Evolutionary conservation across 2,329 filamentous ascomycete species (phyloP).

Genomic region (Alternaria ventricosa): DNA sequence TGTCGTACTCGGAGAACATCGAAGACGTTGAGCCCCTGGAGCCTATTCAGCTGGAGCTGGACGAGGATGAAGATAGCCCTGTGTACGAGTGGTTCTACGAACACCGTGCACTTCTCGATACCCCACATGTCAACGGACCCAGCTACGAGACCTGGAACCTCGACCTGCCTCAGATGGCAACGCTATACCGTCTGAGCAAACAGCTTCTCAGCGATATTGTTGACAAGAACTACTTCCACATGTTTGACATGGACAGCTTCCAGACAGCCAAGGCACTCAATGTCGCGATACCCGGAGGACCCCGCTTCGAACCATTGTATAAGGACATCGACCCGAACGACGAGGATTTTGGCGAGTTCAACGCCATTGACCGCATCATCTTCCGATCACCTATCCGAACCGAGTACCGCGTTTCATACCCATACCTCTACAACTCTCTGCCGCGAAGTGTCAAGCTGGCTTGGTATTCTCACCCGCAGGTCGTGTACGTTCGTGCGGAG

Average conservation of each 20-base stretch:
- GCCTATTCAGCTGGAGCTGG: conserved; percentile 97
- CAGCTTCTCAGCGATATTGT: conserved; percentile 90
- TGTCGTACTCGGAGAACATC: conserved; percentile 98
- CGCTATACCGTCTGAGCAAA: conserved; percentile 87
- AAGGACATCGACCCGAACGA: conserved; percentile 99
- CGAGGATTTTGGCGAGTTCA: conserved; percentile 99
- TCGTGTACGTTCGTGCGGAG: conserved; percentile 87
- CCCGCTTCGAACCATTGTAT: conserved; percentile 94
- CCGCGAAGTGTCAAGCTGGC: conserved; percentile 91
- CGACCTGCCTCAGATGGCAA: conserved; percentile 92
- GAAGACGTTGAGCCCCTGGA: conserved; percentile 97
- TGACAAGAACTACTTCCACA: conserved; percentile 96
- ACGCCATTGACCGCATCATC: conserved; percentile 98
- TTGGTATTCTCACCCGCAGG: conserved; percentile 93
- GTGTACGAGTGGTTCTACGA: conserved; percentile 99
- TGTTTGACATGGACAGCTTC: conserved; percentile 95
- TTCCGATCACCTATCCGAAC: conserved; percentile 95
- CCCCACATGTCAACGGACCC: conserved; percentile 90
- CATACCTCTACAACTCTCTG: conserved; percentile 94
- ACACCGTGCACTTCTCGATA: conserved; percentile 87
- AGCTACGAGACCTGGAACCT: conserved; percentile 98
- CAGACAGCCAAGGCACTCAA: conserved; percentile 96
- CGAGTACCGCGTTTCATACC: conserved; percentile 93
- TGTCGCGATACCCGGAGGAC: conserved; percentile 95
- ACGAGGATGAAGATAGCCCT: conserved; percentile 88